A percentile compares a stretch with the other conserved stretches of the same genome.
Evolutionary conservation across 495 filamentous ascomycete genomes (phyloP).

Genomic region (Xylaria telfairii): DNA sequence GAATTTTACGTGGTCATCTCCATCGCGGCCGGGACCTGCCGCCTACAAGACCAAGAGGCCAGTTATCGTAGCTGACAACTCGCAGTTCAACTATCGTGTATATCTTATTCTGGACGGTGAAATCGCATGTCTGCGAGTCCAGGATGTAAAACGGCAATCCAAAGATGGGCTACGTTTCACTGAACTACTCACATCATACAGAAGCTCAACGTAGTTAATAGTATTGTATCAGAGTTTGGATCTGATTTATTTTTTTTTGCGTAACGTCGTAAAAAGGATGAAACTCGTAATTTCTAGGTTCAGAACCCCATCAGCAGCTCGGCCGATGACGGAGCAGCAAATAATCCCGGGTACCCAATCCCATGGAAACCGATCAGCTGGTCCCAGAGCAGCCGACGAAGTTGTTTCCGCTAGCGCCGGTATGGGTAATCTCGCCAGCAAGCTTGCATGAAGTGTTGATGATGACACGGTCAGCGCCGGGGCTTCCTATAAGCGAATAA

Average conservation of each 20-base stretch:
- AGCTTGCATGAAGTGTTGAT: conserved; percentile 59
- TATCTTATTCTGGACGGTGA: background rate
- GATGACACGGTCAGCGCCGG: conserved; percentile 67
- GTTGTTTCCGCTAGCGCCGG: conserved; percentile 65
- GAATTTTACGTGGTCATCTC: too few relatives aligned
- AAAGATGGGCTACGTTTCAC: background rate
- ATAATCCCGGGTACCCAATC: background rate
- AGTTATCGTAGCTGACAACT: background rate
- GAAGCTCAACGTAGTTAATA: background rate
- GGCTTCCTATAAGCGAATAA: conserved; percentile 40
- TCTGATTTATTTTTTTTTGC: background rate
- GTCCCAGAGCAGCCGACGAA: conserved; percentile 57
- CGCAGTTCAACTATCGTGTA: background rate
- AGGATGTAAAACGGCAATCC: background rate
- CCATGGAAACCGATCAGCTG: conserved; percentile 5
- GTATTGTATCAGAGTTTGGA: background rate
- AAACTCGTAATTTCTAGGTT: background rate
- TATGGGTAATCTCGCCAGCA: conserved; percentile 68
- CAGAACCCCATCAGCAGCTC: background rate
- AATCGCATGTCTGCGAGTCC: background rate
- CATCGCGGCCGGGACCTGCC: background rate
- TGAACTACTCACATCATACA: background rate
- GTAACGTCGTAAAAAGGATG: background rate
- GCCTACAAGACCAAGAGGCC: background rate
- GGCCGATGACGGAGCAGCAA: background rate